phyloP scores from a whole-genome alignment of 1,139 yeast genomes.

The Zhuliangozyma parablackwelliae region DNA sequence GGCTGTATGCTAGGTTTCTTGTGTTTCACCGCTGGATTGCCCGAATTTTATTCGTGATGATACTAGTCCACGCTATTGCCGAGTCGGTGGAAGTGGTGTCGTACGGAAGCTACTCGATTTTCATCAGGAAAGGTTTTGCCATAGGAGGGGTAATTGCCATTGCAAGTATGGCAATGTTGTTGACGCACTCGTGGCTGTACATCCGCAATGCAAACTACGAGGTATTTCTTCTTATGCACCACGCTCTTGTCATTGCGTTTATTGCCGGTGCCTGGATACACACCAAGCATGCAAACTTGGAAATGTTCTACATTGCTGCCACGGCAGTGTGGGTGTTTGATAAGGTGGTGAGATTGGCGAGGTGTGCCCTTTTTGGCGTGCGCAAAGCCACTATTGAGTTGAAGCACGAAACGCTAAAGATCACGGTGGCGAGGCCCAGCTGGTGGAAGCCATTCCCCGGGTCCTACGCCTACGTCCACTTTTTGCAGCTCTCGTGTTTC shows the following conservation, averaged over 20 bases:
- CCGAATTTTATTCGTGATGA: slow-evolving; percentile 13
- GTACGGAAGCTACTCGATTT: slow-evolving; percentile 17
- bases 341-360: slow-evolving; percentile 19
- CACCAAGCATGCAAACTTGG: slow-evolving; percentile 16
- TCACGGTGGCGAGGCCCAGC: slow-evolving; percentile 29
- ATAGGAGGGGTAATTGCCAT: slow-evolving; percentile 50
- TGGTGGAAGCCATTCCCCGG: slow-evolving; percentile 41
- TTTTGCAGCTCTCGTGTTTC: slow-evolving; percentile 38
- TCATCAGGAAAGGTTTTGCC: slow-evolving; percentile 27
- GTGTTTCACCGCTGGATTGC: slow-evolving; percentile 22
- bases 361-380: slow-evolving; percentile 24
- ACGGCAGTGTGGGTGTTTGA: slow-evolving; percentile 27
- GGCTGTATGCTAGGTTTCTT: slow-evolving; percentile 17
- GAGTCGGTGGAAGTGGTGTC: slow-evolving; percentile 4
- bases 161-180: slow-evolving; percentile 31
- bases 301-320: slow-evolving; percentile 15
- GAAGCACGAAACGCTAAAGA: slow-evolving; percentile 20
- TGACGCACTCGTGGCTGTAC: slow-evolving; percentile 21
- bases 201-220: slow-evolving; percentile 57
- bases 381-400: slow-evolving; percentile 16
- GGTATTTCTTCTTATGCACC: slow-evolving; percentile 50
- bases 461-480: slow-evolving; percentile 36
- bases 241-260: slow-evolving; percentile 46
- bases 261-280: slow-evolving; percentile 55
- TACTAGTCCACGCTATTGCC: slow-evolving; percentile 15